Evolutionary conservation across 2,329 filamentous ascomycete species (phyloP), one percentile per base, ranked within the genome.

Genomic region (Zopfia rhizophila): DNA sequence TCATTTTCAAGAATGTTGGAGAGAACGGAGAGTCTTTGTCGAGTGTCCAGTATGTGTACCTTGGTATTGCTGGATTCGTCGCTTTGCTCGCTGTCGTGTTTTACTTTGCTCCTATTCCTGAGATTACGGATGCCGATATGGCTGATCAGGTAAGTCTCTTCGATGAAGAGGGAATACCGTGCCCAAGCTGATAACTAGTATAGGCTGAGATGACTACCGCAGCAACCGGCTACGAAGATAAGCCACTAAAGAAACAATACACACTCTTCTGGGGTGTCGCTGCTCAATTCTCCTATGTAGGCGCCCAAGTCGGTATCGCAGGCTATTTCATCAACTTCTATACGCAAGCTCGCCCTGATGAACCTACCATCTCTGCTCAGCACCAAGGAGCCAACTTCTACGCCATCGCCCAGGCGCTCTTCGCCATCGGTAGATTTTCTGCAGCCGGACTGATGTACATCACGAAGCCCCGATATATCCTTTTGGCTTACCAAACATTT

Each of bases 1-100:
- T 88, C 45, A 88, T 91, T 72, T 91, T 91, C 74, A 82, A 80
- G 44, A 75, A 79, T 10, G 79, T 89, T 7, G 81, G 83, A 35
- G 77, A 82, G 40, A 75, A 81, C 7, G 69, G 72, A 2, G 69
- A 77, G 21, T 82, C 81, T 1, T 78, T 94, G 3, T 77, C 78
- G 54, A 85, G 86, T 44, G 88, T 91, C 2, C 87, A 91, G 69
- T 91, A 85, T 83, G 86, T 89, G 0, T 94, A 94, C 58, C 80
- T 94, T n/a, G 87, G 86, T 43, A 87, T 93, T 50, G 90, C 86
- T 3, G 75, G 81, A 61, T 91, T 91, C 52, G 88, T 91, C 22
- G 83, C 84, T 54, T 60, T 83, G 3, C 78, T 91, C 3, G 88
- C 85, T 0, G 68, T 77, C 4, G 74, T 86, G n/a, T 89, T 90